These are phyloP conservation scores for Cucurbita argyrosperma DNA, from an alignment of 306 rosid genomes.

Conservation along the genomic window DNA sequence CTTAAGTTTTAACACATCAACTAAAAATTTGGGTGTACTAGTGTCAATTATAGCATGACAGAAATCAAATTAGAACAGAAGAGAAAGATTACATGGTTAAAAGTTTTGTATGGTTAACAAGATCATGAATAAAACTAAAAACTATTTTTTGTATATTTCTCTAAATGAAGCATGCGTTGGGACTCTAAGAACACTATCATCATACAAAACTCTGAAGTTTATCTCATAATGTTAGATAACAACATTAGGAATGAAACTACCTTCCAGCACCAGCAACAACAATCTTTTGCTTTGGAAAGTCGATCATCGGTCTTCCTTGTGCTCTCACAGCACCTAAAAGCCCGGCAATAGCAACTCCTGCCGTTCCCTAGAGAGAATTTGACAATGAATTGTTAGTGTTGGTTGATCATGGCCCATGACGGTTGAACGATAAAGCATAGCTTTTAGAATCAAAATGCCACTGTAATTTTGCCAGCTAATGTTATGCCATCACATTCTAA, in stretches of 20 bases:
- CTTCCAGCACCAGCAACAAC: constrained; percentile 99
- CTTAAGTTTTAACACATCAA: not conserved
- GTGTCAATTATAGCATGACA: not conserved
- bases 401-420: not conserved
- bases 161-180: not conserved
- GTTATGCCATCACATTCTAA: not conserved
- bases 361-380: constrained; percentile 64
- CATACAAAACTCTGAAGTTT: not conserved
- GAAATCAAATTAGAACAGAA: not conserved
- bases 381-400: constrained; percentile 1
- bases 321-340: constrained; percentile 98
- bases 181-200: not conserved
- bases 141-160: not conserved
- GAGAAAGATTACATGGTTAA: not conserved
- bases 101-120: not conserved
- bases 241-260: constrained; percentile 23
- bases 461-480: not conserved
- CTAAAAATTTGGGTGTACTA: not conserved
- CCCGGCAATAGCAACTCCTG: constrained; percentile 97
- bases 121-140: not conserved
- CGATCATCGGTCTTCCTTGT: constrained; percentile 97
- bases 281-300: constrained; percentile 91
- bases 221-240: not conserved
- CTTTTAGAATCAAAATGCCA: not conserved
- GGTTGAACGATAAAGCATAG: not conserved